Conservation (phyloP, 1,139 yeast genomes). For the Geotrichum armillariae region DNA sequence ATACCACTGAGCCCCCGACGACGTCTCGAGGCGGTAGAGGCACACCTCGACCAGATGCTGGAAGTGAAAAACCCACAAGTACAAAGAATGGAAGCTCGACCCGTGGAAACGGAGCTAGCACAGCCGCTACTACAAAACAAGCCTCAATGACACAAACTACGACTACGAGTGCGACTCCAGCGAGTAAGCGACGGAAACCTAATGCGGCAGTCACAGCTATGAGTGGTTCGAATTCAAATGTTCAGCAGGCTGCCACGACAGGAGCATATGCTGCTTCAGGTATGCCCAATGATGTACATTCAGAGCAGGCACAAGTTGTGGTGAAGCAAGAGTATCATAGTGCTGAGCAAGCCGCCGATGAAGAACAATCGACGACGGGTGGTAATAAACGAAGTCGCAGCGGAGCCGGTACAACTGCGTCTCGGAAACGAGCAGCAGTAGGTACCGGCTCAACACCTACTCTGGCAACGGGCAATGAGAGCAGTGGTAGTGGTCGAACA, state of each 20-base stretch:
- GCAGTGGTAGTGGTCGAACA: conserved; percentile 11
- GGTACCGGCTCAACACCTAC: conserved; percentile 11
- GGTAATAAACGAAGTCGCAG: conserved; percentile 13
- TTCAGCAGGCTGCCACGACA: neutral
- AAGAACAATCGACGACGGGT: neutral
- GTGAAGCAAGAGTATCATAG: conserved; percentile 12
- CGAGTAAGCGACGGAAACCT: conserved; percentile 20
- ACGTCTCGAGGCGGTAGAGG: conserved; percentile 21
- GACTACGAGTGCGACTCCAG: conserved; percentile 2
- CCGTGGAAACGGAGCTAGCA: conserved; percentile 20
- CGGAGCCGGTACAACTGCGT: neutral
- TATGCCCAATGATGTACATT: neutral
- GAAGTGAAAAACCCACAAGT: conserved; percentile 15
- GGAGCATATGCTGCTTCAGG: neutral
- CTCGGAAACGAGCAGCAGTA: conserved; percentile 17
- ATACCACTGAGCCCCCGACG: too few relatives aligned
- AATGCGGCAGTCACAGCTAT: conserved; percentile 13
- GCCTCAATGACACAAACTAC: neutral
- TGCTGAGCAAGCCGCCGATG: neutral
- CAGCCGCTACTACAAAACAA: conserved; percentile 9
- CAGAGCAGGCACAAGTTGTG: neutral
- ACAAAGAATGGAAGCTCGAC: conserved; percentile 4
- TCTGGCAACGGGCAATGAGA: conserved; percentile 13
- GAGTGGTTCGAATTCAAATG: conserved; percentile 5
- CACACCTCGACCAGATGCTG: conserved; percentile 20